phyloP scores from a whole-genome alignment of 148 eudicot species.

The Rhododendron kiyosumense region DNA sequence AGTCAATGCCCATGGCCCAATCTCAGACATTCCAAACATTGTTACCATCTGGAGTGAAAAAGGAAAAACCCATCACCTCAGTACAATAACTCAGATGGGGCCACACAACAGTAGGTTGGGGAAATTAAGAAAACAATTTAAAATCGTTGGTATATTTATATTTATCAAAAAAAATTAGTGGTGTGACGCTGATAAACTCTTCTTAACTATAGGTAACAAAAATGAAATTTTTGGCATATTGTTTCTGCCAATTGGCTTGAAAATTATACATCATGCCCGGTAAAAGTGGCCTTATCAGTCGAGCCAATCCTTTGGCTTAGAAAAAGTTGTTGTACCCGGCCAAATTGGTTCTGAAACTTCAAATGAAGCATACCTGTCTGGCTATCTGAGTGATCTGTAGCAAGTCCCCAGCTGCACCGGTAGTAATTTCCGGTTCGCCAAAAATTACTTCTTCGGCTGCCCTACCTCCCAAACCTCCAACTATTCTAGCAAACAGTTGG shows the following conservation, averaged over 20 bases:
- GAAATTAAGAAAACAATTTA: too few relatives aligned
- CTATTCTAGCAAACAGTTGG: conserved; percentile 73
- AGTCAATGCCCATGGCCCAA: conserved; percentile 72
- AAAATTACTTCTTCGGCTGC: conserved; percentile 82
- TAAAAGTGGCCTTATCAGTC: background rate
- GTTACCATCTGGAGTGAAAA: conserved; percentile 61
- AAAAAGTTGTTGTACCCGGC: too few relatives aligned
- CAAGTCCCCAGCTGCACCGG: conserved; percentile 84
- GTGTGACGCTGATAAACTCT: background rate
- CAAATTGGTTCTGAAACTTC: background rate
- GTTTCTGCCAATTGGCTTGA: background rate
- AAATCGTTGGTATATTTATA: too few relatives aligned
- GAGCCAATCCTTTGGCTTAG: background rate
- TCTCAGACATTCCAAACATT: conserved; percentile 77
- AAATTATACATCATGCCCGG: background rate
- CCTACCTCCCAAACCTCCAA: conserved; percentile 76
- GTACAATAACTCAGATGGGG: background rate
- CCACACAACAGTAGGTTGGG: background rate
- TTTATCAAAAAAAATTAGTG: too few relatives aligned
- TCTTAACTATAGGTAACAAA: background rate
- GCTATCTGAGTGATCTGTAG: conserved; percentile 77
- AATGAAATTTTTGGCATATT: background rate
- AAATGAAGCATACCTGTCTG: conserved; percentile 49
- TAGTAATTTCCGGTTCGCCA: conserved; percentile 75
- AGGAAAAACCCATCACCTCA: background rate